Conservation (phyloP, 495 filamentous ascomycete species). For the Talaromyces thailandensis region DNA sequence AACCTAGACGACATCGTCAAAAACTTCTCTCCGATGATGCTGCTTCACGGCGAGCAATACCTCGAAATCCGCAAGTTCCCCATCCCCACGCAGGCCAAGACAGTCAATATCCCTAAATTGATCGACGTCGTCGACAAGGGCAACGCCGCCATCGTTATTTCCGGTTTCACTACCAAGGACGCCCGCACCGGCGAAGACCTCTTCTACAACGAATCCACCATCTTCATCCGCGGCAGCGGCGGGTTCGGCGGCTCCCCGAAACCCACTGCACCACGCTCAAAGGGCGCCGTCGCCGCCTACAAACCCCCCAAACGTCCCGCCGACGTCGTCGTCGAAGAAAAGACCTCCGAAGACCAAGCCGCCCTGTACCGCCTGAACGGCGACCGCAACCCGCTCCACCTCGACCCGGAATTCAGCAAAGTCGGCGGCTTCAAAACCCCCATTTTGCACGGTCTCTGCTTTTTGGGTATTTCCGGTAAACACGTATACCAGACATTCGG, state of each 20-base stretch:
- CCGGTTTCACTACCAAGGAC: conserved; percentile 75
- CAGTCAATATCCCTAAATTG: conserved; percentile 75
- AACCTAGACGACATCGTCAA: conserved; percentile 75
- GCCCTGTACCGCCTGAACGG: conserved; percentile 91
- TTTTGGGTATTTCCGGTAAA: conserved; percentile 86
- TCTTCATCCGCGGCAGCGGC: conserved; percentile 87
- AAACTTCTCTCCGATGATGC: conserved; percentile 98
- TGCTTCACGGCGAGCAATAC: conserved; percentile 98
- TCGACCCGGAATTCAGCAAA: conserved; percentile 91
- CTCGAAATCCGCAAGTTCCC: conserved; percentile 92
- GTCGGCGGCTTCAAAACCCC: conserved; percentile 92
- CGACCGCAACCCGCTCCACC: conserved; percentile 89
- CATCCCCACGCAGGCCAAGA: conserved; percentile 77
- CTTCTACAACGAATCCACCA: conserved; percentile 92
- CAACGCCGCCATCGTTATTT: conserved; percentile 75
- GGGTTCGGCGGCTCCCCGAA: conserved; percentile 86
- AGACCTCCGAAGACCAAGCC: conserved; percentile 89
- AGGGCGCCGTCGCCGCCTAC: conserved; percentile 69
- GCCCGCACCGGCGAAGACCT: conserved; percentile 69
- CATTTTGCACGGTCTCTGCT: conserved; percentile 93
- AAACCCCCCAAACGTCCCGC: conserved; percentile 67
- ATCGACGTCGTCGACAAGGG: conserved; percentile 96
- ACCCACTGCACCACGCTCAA: conserved; percentile 55
- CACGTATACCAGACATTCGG: conserved; percentile 81
- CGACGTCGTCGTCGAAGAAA: conserved; percentile 78